Conservation (phyloP, 2,329 filamentous ascomycete genomes). For the Penicillium fuscoglaucum region DNA sequence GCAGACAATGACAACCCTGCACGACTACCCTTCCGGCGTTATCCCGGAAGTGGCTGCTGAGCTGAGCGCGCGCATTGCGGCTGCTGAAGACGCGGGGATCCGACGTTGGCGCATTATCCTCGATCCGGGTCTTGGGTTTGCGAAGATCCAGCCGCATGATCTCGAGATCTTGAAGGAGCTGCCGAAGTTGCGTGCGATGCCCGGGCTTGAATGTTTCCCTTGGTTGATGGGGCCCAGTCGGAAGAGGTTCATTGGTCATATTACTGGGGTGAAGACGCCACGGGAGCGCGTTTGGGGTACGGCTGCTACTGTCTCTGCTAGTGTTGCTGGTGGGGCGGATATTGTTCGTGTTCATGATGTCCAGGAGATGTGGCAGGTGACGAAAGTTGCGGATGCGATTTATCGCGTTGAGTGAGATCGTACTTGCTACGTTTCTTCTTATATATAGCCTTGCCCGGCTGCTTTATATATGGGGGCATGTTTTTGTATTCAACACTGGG, state of each 20-base stretch:
- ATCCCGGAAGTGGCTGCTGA: conserved; percentile 66
- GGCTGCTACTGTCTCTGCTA: conserved; percentile 81
- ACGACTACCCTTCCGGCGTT: conserved; percentile 68
- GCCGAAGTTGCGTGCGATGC: conserved; percentile 56
- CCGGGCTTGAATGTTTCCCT: conserved; percentile 61
- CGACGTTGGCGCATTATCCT: conserved; percentile 91
- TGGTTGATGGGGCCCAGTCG: conserved; percentile 89
- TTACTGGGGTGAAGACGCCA: conserved; percentile 73
- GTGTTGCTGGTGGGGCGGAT: conserved; percentile 83
- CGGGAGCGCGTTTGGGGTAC: conserved; percentile 78
- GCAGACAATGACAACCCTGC: conserved; percentile 71
- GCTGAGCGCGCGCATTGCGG: conserved; percentile 67
- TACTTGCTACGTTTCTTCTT: not conserved
- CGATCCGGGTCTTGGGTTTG: conserved; percentile 92
- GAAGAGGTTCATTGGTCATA: conserved; percentile 81
- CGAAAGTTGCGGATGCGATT: conserved; percentile 88
- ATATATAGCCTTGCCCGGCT: not conserved
- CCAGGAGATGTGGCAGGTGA: conserved; percentile 78
- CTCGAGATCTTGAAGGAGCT: conserved; percentile 72
- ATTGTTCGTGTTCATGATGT: conserved; percentile 92
- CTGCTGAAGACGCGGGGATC: conserved; percentile 78
- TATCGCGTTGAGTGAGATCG: conserved; percentile 55
- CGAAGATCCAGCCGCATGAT: conserved; percentile 80
- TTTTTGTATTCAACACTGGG: conserved; percentile 28
- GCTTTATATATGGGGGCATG: not conserved